Base-by-base conservation (phyloP, 2,329 filamentous ascomycete species). In the Clarireedia homoeocarpa region DNA sequence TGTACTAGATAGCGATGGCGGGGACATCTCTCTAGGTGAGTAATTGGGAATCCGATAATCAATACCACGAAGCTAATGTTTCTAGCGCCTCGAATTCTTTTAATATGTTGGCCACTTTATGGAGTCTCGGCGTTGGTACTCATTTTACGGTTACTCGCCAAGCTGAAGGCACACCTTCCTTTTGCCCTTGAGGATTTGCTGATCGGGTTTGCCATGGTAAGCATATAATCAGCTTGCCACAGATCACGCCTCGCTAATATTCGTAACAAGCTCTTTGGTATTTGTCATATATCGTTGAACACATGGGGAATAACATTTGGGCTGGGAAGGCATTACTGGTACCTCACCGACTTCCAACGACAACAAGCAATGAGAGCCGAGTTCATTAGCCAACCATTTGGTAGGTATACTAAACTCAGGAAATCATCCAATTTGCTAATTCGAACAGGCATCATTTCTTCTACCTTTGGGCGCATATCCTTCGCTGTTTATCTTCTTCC, bases 71-170 rank as follows among this genome's bases (percentile, higher is more conserved):
- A 7, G 17, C 36, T 54, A 49, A 54, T 12, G 10, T 24, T 40
- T 39, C n/a, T 23, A 54, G 45, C 36, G 0, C 17, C 45, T 3
- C 6, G 36, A 20, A 12, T 54, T 23, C 45, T 54, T n/a, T n/a
- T 54, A 9, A 42, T 54, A 54, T 39, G 34, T n/a, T 54, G 52
- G 45, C 52, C 52, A 23, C 45, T 54, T 1, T 54, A 54, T 20
- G 52, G 36, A 10, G 34, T 54, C 2, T 54, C 52, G n/a, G 52
- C 36, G n/a, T 12, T 49, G 3, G 24, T 49, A 27, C 48, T 54
- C 48, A 34, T 54, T n/a, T 23, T 54, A 40, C 34, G 52, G 20
- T 49, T 54, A 14, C 23, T 49, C 6, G 52, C 52, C 10, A 49
- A 49, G 30, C 26, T 30, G 36, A 54, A 36, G 17, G 34, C 40